Conservation (phyloP, 495 filamentous ascomycete genomes). For the Penicillium mononematosum region DNA sequence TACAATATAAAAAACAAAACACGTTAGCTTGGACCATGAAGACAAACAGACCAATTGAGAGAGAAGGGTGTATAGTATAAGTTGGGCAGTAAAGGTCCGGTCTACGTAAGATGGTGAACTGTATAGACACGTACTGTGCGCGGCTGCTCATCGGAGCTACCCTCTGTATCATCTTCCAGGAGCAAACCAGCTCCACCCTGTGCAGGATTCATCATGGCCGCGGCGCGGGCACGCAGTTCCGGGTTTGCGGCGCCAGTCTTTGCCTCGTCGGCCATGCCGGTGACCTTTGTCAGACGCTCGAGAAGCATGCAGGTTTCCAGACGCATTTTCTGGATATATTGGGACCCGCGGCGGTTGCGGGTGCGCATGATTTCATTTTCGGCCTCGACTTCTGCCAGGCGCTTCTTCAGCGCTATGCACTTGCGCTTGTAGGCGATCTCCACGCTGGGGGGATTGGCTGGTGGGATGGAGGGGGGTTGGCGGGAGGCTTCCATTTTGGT, state of each 20-base stretch:
- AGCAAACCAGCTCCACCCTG: constrained; percentile 27
- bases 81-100: neutral
- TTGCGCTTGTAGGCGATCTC: constrained; percentile 96
- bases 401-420: constrained; percentile 91
- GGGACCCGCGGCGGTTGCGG: constrained; percentile 75
- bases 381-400: constrained; percentile 85
- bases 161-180: constrained; percentile 49
- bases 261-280: constrained; percentile 63
- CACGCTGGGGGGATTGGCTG: constrained; percentile 74
- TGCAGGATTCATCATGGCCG: constrained; percentile 34
- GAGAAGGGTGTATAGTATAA: neutral
- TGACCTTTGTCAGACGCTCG: constrained; percentile 80
- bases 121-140: constrained; percentile 38
- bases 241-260: constrained; percentile 35
- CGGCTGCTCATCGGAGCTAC: constrained; percentile 50
- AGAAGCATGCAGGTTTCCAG: constrained; percentile 88
- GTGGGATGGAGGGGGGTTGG: constrained; percentile 24
- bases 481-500: constrained; percentile 34
- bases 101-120: neutral
- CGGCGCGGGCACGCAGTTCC: constrained; percentile 37
- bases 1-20: neutral
- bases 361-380: constrained; percentile 77
- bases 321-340: constrained; percentile 85
- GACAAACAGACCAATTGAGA: neutral
- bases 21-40: constrained; percentile 8